Base-by-base conservation (phyloP, 2,329 filamentous ascomycete species). In the Xylaria sp. region DNA sequence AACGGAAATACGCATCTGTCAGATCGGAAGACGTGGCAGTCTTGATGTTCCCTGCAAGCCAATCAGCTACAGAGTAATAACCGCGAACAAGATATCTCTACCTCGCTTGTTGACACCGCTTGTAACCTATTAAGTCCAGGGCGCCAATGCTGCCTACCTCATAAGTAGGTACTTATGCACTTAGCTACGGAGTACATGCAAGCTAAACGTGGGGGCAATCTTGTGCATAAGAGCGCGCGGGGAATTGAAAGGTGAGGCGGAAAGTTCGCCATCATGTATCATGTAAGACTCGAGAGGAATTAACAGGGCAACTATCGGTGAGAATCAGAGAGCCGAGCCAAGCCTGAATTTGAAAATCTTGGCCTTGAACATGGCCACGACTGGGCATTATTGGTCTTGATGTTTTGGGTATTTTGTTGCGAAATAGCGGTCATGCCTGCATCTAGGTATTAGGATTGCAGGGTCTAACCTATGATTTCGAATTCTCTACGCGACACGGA, bases 91-190 rank as follows among this genome's bases (percentile, higher is more conserved):
- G 20, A 11, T n/a, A 11, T 20, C 33, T 62, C 58, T 58, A 33
- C 59, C 63, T 68, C 62, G 58, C 66, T 62, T 59, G 15, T 62
- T 59, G 66, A 68, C 66, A 68, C 66, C 66, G 66, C 66, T 28
- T 59, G 56, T 68, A 10, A 33, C 33, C 33, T 65, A 36, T 6
- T 48, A 28, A 20, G n/a, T 28, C 38, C 48, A 44, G 49, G 28
- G 17, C 56, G 28, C 48, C 48, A 36, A 46, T 56, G 57, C 57
- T 23, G 20, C 42, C 28, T 49, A 10, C 33, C 33, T 33, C 33
- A 33, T 33, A 33, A 33, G 1, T 33, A 33, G 31, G 23, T 9
- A 33, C 33, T 33, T 33, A 20, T 54, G 46, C 26, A 46, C 53
- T 49, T 33, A 46, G 46, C 36, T 36, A 42, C 28, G 5, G 3